phyloP scores from a whole-genome alignment of 1,284 basidiomycete species.

The Exobasidium cylindrosporum region DNA sequence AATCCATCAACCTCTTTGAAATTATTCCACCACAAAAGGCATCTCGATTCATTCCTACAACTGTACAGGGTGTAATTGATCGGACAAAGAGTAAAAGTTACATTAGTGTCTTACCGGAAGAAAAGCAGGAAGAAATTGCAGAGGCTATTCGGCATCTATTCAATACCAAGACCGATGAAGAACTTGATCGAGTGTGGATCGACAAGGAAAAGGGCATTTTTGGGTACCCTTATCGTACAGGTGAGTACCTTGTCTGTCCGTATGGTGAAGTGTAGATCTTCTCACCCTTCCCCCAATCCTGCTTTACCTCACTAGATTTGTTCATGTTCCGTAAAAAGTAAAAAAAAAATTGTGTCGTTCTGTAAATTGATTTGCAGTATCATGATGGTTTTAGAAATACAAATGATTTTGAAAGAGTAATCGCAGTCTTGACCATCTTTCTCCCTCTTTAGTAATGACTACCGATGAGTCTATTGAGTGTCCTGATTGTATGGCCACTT shows the following conservation, averaged over 20 bases:
- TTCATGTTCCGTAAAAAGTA: constrained; percentile 31
- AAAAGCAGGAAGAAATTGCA: constrained; percentile 25
- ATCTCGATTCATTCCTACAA: constrained; percentile 37
- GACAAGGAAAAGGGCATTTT: constrained; percentile 41
- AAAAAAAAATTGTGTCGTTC: background rate
- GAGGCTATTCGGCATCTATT: constrained; percentile 23
- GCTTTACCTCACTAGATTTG: too few species aligned
- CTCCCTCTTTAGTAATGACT: background rate
- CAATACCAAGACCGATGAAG: constrained; percentile 19
- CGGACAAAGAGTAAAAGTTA: constrained; percentile 25
- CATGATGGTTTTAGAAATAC: background rate
- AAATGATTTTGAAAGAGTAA: background rate
- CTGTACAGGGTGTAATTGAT: constrained; percentile 28
- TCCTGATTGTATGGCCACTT: constrained; percentile 1
- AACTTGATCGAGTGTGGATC: constrained; percentile 41
- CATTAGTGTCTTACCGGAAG: constrained; percentile 36
- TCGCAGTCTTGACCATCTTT: background rate
- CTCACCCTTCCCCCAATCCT: too few species aligned
- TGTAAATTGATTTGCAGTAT: background rate
- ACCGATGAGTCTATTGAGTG: constrained; percentile 10
- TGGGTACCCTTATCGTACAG: constrained; percentile 27
- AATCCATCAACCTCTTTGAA: constrained; percentile 26
- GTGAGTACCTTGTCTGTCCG: background rate
- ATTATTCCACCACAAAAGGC: constrained; percentile 23
- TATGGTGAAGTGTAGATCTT: background rate